These are phyloP conservation scores for Chlorella sp. DNA, from an alignment of 139 green algal genomes.

Conservation along the genomic window DNA sequence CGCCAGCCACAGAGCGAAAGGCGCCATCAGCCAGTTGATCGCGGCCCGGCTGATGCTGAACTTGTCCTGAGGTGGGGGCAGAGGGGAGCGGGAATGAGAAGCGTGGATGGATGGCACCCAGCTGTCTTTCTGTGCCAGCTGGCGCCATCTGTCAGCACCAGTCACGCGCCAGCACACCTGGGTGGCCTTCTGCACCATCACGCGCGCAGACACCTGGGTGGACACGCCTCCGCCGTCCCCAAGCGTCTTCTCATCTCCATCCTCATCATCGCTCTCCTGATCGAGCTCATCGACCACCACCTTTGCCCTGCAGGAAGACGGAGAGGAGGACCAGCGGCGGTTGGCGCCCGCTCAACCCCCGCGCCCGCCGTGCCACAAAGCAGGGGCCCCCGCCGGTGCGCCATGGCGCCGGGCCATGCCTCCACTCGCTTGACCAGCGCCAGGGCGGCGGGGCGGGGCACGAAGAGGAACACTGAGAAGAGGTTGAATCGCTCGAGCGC, in stretches of 20 bases:
- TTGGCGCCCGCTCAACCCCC: too few species aligned
- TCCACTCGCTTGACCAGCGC: constrained; percentile 4
- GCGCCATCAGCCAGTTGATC: not conserved
- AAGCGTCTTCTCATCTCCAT: too few species aligned
- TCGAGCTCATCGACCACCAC: constrained; percentile 4
- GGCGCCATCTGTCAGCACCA: too few species aligned
- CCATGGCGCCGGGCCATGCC: not conserved
- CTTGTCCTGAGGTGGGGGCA: not conserved
- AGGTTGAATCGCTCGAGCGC: constrained; percentile 18
- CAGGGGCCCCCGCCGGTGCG: not conserved
- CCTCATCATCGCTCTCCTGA: not conserved
- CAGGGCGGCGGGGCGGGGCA: constrained; percentile 7
- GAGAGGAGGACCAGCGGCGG: not conserved
- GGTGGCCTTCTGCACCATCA: too few species aligned
- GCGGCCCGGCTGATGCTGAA: not conserved
- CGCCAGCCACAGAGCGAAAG: constrained; percentile 1
- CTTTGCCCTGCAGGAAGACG: not conserved
- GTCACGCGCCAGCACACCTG: too few species aligned
- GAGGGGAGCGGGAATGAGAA: not conserved
- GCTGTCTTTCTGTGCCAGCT: too few species aligned
- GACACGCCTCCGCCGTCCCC: too few species aligned
- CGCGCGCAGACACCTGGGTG: too few species aligned
- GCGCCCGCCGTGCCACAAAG: not conserved
- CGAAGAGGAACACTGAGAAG: constrained; percentile 12
- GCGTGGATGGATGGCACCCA: not conserved